Evolutionary conservation across 495 filamentous ascomycete genomes (phyloP).

Genomic region (Daldinia caldariorum): DNA sequence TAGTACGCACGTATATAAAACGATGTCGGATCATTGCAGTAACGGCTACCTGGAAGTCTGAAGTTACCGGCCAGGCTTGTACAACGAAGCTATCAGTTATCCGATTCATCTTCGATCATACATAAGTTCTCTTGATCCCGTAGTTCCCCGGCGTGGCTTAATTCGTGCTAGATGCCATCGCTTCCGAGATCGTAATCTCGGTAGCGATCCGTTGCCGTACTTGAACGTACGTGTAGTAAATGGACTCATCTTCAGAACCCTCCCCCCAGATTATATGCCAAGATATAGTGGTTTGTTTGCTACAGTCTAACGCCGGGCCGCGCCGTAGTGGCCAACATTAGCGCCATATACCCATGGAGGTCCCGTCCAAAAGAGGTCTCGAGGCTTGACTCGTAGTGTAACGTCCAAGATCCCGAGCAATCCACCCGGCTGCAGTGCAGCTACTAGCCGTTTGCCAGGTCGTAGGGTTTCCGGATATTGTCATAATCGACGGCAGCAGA

Average conservation of each 20-base stretch:
- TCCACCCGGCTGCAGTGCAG: slow-evolving; percentile 17
- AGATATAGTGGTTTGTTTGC: slow-evolving; percentile 36
- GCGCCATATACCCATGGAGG: slow-evolving; percentile 8
- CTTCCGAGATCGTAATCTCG: slow-evolving; percentile 32
- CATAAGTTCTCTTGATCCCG: slow-evolving; percentile 6
- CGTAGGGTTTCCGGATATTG: slow-evolving; percentile 7
- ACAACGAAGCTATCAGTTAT: slow-evolving; percentile 28
- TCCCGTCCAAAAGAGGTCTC: slow-evolving; percentile 8
- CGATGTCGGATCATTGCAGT: slow-evolving; percentile 23
- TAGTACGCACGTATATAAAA: neutral
- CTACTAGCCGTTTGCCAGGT: slow-evolving; percentile 25
- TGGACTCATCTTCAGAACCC: neutral
- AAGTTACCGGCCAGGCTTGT: slow-evolving; percentile 9
- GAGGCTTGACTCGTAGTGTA: slow-evolving; percentile 24
- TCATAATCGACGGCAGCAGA: slow-evolving; percentile 29
- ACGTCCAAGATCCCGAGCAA: slow-evolving; percentile 23
- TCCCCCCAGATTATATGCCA: slow-evolving; percentile 18
- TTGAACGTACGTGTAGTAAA: slow-evolving; percentile 13
- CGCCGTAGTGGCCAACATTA: slow-evolving; percentile 27
- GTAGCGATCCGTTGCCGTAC: slow-evolving; percentile 27
- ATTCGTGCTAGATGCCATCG: slow-evolving; percentile 14
- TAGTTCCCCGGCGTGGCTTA: slow-evolving; percentile 2
- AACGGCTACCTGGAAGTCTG: slow-evolving; percentile 13
- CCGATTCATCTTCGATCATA: slow-evolving; percentile 17
- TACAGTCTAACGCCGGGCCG: slow-evolving; percentile 32